A percentile compares a stretch with the other conserved stretches of the same genome.
Evolutionary conservation across 345 rosid species (phyloP).

Genomic region (Eucalyptus virginea): DNA sequence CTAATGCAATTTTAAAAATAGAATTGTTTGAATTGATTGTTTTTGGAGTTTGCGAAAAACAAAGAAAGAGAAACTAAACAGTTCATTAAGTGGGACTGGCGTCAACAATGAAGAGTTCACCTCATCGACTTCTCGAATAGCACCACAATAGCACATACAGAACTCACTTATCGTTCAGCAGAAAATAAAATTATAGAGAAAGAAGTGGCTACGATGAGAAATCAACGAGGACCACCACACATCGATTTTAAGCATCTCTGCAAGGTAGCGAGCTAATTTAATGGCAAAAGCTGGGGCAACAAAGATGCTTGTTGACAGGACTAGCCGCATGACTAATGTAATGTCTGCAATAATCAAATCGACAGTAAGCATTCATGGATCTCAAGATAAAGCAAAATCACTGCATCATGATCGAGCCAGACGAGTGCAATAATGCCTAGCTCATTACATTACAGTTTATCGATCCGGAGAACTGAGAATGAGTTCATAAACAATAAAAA

Average conservation of each 20-base stretch:
- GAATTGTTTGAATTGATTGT: background rate
- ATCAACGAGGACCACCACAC: too few species aligned
- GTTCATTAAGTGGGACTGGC: background rate
- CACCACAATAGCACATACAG: background rate
- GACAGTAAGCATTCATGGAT: background rate
- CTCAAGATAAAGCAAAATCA: background rate
- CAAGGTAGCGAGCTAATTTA: background rate
- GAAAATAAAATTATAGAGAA: background rate
- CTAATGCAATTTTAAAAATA: background rate
- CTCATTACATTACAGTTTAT: background rate
- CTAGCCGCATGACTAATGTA: too few species aligned
- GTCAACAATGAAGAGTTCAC: background rate
- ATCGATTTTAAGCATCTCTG: background rate
- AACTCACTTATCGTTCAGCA: too few species aligned
- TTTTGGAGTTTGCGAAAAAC: background rate
- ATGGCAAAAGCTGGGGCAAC: background rate
- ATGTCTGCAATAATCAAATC: background rate
- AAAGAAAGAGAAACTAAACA: too few species aligned
- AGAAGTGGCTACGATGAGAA: too few species aligned
- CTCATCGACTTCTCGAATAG: background rate
- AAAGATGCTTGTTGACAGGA: background rate
- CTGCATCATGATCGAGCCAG: background rate
- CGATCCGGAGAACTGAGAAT: too few species aligned
- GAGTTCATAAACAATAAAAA: too few species aligned
- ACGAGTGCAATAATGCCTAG: background rate